A percentile compares a stretch with the other conserved stretches of the same genome.
Evolutionary conservation across 805 yeast species (phyloP).

Genomic region (Kodamaea kaohsiungensis): DNA sequence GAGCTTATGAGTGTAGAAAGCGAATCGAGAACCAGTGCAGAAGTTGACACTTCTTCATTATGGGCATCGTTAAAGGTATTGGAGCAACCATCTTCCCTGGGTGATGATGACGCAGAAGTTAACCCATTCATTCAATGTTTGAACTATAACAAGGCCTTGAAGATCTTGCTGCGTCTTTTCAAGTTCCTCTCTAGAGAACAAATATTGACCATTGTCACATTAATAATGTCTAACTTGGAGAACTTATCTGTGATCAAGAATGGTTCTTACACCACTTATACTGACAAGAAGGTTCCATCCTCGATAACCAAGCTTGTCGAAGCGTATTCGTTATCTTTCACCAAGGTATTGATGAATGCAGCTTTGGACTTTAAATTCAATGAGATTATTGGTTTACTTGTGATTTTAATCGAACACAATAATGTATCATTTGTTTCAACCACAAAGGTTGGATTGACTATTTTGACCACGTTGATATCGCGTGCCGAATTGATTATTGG

Average conservation of each 20-base stretch:
- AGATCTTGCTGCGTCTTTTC: slow-evolving; percentile 84
- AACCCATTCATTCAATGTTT: slow-evolving; percentile 84
- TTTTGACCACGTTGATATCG: slow-evolving; percentile 86
- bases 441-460: slow-evolving; percentile 78
- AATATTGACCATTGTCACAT: slow-evolving; percentile 71
- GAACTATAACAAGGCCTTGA: slow-evolving; percentile 84
- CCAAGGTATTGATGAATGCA: slow-evolving; percentile 81
- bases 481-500: slow-evolving; percentile 91
- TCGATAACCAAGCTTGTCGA: slow-evolving; percentile 63
- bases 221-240: slow-evolving; percentile 77
- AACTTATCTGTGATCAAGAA: slow-evolving; percentile 73
- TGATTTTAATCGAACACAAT: slow-evolving; percentile 67
- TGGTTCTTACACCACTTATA: slow-evolving; percentile 74
- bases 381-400: slow-evolving; percentile 75
- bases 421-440: slow-evolving; percentile 68
- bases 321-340: slow-evolving; percentile 73
- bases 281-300: slow-evolving; percentile 51
- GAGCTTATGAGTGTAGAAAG: slow-evolving; percentile 81
- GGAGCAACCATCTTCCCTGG: slow-evolving; percentile 58
- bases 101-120: slow-evolving; percentile 47
- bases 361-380: slow-evolving; percentile 78
- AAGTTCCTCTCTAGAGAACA: slow-evolving; percentile 78
- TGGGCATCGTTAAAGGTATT: slow-evolving; percentile 81
- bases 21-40: slow-evolving; percentile 36
- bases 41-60: slow-evolving; percentile 45